Base-by-base conservation (phyloP, 176 grass and related monocot genomes). In the Themeda triandra region DNA sequence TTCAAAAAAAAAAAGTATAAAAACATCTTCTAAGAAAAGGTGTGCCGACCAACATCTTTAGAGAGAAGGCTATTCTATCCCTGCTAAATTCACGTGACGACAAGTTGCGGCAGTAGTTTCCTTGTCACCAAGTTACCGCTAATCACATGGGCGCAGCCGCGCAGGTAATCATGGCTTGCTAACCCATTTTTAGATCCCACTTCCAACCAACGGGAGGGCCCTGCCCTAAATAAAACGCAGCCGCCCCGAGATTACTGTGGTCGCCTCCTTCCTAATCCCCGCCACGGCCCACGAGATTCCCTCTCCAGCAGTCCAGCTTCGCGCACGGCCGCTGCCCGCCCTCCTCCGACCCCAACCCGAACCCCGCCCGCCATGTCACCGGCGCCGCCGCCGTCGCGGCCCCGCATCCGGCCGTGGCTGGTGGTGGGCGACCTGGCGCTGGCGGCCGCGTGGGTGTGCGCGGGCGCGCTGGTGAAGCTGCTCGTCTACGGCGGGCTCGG, bases 391-490 rank as follows among this genome's bases (percentile, higher is more conserved):
- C 33, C 33, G 64, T 53, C 75, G 13, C 64, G 69, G 75, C 62
- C 59, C 71, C 75, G 75, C 63, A 70, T 87, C 77, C 82, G 87
- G 80, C 81, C 62, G 69, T 82, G 33, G 89, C 69, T 94, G 66
- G 84, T 92, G 60, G 85, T 75, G 33, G 62, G 82, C 13, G 96
- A 99, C 91, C 65, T 88, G 87, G 88, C 82, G 56, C 39, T 99
- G 72, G 81, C 93, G 32, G 89, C 79, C 75, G 77, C 85, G 49
- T 96, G 96, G 96, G 93, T 99, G 49, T 99, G 96, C 87, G 91
- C 91, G 63, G 91, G 96, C 33, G 80, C 91, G 39, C 64, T 99
- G 77, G 93, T 96, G 56, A 96, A 94, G 91, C 86, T 99, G 59
- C 63, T 87, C 65, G 91, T 99, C 41, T 89, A 89, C 87, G 75